Conservation (phyloP, 164 flowering plant species). For the Euptelea pleiosperma region DNA sequence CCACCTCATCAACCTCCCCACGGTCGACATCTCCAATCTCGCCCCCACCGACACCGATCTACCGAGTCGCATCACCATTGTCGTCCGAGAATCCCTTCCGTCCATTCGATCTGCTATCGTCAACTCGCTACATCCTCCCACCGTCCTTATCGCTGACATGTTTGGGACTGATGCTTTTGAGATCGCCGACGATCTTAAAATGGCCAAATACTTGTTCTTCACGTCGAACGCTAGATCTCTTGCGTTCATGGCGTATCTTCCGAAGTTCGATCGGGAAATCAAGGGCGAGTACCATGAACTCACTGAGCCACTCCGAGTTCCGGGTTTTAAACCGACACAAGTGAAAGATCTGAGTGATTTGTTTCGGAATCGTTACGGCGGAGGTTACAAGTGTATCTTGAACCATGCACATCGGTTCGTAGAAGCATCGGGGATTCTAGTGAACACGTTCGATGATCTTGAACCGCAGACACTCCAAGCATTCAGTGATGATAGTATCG, state of each 20-base stretch:
- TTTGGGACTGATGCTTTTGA: constrained; percentile 33
- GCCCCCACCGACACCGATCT: neutral
- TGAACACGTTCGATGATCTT: constrained; percentile 40
- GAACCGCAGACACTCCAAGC: constrained; percentile 25
- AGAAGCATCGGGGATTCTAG: constrained; percentile 35
- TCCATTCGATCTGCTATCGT: constrained; percentile 12
- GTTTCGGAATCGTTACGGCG: constrained; percentile 17
- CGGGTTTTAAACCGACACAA: constrained; percentile 40
- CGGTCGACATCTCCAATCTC: constrained; percentile 15
- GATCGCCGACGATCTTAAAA: constrained; percentile 31
- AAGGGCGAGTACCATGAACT: constrained; percentile 17
- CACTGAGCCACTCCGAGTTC: constrained; percentile 20
- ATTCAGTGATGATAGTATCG: constrained; percentile 16
- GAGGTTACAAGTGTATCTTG: constrained; percentile 9
- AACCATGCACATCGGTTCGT: constrained; percentile 12
- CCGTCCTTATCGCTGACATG: constrained; percentile 34
- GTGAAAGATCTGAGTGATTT: constrained; percentile 22
- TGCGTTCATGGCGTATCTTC: constrained; percentile 22
- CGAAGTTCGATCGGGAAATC: constrained; percentile 15
- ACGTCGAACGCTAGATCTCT: constrained; percentile 29
- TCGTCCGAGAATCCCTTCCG: constrained; percentile 21
- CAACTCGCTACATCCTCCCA: constrained; percentile 12
- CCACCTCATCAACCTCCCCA: constrained; percentile 12
- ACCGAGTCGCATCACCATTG: neutral
- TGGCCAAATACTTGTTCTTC: constrained; percentile 29